A percentile compares a stretch with the other conserved stretches of the same genome.
phyloP scores from a whole-genome alignment of 1,284 basidiomycete genomes.

The Leccinum proliferum region DNA sequence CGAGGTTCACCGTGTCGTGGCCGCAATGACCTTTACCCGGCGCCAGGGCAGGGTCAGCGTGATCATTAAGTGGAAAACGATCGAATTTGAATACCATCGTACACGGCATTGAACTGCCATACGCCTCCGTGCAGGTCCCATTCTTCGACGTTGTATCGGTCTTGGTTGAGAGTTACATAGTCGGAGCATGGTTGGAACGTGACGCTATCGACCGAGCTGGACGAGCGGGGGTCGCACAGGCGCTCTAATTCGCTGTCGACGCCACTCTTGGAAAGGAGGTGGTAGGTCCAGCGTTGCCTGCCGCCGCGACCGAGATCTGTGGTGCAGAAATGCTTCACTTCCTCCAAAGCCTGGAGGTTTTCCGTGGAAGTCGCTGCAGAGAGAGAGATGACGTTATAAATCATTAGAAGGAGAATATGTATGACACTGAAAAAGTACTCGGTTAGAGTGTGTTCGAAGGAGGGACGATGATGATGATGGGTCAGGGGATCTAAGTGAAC shows the following conservation, averaged over 20 bases:
- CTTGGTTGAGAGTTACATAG: conserved; percentile 45
- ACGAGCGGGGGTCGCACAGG: conserved; percentile 31
- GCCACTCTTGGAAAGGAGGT: conserved; percentile 41
- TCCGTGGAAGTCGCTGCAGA: conserved; percentile 42
- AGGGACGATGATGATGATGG: conserved; percentile 15
- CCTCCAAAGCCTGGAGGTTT: conserved; percentile 43
- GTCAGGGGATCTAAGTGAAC: conserved; percentile 1
- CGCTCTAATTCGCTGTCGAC: conserved; percentile 43
- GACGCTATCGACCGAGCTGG: conserved; percentile 41
- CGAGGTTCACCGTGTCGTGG: conserved; percentile 53
- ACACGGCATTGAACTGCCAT: conserved; percentile 57
- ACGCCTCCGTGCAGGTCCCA: conserved; percentile 49
- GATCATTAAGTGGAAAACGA: conserved; percentile 1
- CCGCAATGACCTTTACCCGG: conserved; percentile 51
- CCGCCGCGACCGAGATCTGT: conserved; percentile 56
- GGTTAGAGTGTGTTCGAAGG: conserved; percentile 9
- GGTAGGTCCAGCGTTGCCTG: conserved; percentile 51
- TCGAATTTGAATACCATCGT: conserved; percentile 44
- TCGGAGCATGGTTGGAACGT: conserved; percentile 57
- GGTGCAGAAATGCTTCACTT: conserved; percentile 45
- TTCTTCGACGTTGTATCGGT: conserved; percentile 48
- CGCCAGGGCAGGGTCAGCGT: conserved; percentile 9
- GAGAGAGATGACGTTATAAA: conserved; percentile 36
- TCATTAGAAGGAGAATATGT: conserved; percentile 19
- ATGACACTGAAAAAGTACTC: conserved; percentile 1